Percentiles rank a stretch among this genome's conserved stretches.
phyloP scores from a whole-genome alignment of 2,329 filamentous ascomycete genomes.

The Stachybotrys chartarum region DNA sequence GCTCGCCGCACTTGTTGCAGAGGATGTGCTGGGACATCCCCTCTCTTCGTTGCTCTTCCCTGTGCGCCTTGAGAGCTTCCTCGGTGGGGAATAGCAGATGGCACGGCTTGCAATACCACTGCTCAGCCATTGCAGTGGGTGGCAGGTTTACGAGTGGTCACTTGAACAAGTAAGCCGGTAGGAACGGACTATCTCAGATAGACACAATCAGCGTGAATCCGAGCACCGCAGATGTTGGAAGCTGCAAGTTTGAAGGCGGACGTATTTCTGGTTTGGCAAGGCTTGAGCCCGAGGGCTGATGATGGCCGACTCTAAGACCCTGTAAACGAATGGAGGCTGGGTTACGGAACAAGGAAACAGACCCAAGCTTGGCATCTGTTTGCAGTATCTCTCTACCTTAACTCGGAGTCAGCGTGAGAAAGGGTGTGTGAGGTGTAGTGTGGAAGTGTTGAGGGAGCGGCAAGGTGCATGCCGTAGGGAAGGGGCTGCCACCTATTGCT shows the following conservation, averaged over 20 bases:
- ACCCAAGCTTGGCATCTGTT: too few relatives aligned
- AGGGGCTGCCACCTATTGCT: neutral
- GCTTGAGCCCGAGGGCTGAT: too few relatives aligned
- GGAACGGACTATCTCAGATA: too few relatives aligned
- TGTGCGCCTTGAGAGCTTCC: conserved; percentile 20
- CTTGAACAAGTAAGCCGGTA: neutral
- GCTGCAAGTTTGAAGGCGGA: too few relatives aligned
- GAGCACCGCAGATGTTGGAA: too few relatives aligned
- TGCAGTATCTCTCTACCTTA: too few relatives aligned
- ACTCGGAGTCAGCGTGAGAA: neutral
- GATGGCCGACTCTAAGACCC: too few relatives aligned
- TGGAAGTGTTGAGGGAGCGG: neutral
- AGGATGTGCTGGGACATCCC: conserved; percentile 21
- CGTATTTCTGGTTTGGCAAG: too few relatives aligned
- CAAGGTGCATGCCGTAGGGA: neutral
- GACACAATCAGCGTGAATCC: too few relatives aligned
- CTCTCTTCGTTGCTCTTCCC: conserved; percentile 15
- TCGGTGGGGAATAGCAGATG: conserved; percentile 15
- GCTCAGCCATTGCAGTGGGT: conserved; percentile 1
- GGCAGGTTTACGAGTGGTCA: neutral
- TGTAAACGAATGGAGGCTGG: too few relatives aligned
- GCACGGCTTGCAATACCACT: conserved; percentile 21
- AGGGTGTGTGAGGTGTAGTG: neutral
- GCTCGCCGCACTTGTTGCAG: conserved; percentile 29
- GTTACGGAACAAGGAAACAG: too few relatives aligned